These are phyloP conservation scores for Colletotrichum tamarilloi DNA, from an alignment of 2,329 filamentous ascomycete species.

Conservation along the genomic window DNA sequence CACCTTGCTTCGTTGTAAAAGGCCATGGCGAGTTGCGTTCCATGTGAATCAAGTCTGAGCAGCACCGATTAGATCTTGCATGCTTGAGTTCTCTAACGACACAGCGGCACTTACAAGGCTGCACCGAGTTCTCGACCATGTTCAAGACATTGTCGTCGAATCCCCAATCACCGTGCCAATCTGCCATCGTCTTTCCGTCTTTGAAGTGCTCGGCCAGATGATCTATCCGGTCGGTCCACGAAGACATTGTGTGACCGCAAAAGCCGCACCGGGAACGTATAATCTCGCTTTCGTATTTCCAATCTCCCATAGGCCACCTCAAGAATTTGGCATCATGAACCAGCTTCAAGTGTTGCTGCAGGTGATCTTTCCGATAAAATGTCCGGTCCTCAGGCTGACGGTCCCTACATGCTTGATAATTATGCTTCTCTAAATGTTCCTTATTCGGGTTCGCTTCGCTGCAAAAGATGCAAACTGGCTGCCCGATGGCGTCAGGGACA, in stretches of 20 bases:
- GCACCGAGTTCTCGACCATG: slow-evolving; percentile 51
- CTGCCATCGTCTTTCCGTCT: slow-evolving; percentile 49
- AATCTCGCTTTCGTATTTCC: slow-evolving; percentile 19
- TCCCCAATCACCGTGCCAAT: slow-evolving; percentile 54
- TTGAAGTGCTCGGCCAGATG: slow-evolving; percentile 54
- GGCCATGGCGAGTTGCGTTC: slow-evolving; percentile 49
- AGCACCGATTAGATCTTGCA: neutral
- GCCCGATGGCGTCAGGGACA: slow-evolving; percentile 46
- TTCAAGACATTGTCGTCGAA: slow-evolving; percentile 49
- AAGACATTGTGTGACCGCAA: slow-evolving; percentile 46
- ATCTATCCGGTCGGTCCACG: slow-evolving; percentile 48
- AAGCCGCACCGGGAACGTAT: slow-evolving; percentile 49
- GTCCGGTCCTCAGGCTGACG: slow-evolving; percentile 55
- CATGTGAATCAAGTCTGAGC: slow-evolving; percentile 49
- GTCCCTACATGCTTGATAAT: slow-evolving; percentile 59
- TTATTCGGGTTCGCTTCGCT: slow-evolving; percentile 43
- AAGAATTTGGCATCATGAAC: slow-evolving; percentile 28
- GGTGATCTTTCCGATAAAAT: slow-evolving; percentile 57
- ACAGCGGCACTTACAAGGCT: slow-evolving; percentile 43
- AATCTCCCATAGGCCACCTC: slow-evolving; percentile 24
- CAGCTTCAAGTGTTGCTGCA: slow-evolving; percentile 51
- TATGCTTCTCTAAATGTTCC: slow-evolving; percentile 50
- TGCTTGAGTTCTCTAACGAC: too few species aligned
- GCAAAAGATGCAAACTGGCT: slow-evolving; percentile 54
- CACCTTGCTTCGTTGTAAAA: slow-evolving; percentile 39